Percentiles rank a stretch among this genome's conserved stretches.
Evolutionary conservation across 164 flowering plant genomes (phyloP).

Genomic region (Liriodendron chinense): DNA sequence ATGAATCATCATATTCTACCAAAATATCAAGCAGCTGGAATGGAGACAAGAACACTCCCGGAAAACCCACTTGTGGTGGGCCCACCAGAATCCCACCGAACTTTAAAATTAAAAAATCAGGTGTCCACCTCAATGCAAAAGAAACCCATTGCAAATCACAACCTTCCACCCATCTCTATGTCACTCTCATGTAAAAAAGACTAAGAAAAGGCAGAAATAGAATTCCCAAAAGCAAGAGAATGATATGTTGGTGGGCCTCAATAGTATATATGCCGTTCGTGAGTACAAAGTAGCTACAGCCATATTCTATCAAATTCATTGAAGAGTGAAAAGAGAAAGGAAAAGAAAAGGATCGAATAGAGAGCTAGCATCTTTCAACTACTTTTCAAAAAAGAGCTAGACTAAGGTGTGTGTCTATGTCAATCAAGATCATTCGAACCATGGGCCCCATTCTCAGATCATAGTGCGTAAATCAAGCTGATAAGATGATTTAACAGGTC

Average conservation of each 20-base stretch:
- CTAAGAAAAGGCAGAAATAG: neutral
- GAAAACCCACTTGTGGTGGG: neutral
- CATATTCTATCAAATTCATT: neutral
- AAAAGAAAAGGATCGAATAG: neutral
- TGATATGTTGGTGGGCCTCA: neutral
- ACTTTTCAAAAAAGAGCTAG: neutral
- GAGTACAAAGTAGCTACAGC: neutral
- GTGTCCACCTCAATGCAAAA: neutral
- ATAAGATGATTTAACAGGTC: too few relatives aligned
- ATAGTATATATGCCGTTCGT: neutral
- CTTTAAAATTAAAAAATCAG: neutral
- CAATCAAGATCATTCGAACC: too few relatives aligned
- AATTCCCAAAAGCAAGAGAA: neutral
- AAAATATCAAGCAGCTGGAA: too few relatives aligned
- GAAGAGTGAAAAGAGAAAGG: neutral
- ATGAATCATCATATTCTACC: too few relatives aligned
- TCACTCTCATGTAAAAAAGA: neutral
- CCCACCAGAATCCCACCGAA: neutral
- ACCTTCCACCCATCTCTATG: neutral
- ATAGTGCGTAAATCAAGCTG: too few relatives aligned
- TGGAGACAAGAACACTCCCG: too few relatives aligned
- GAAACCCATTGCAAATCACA: slow-evolving; percentile 1
- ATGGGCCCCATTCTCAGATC: too few relatives aligned
- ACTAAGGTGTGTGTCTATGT: neutral
- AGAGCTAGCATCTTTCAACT: slow-evolving; percentile 8